A percentile compares a stretch with the other conserved stretches of the same genome.
phyloP scores from a whole-genome alignment of 1,284 basidiomycete species.

The Phylloboletellus chloephorus region DNA sequence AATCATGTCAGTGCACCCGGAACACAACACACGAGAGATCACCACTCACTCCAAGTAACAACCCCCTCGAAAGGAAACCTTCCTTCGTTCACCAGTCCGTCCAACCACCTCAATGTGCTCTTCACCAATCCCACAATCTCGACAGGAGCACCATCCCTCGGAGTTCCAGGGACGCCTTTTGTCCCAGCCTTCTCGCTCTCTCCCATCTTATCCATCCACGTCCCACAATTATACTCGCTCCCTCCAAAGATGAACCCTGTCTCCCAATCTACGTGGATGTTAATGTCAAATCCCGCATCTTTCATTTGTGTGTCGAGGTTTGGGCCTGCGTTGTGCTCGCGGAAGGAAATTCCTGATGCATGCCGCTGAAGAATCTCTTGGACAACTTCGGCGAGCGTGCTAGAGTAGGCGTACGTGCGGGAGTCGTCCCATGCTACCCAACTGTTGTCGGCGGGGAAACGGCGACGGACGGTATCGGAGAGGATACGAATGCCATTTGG shows the following conservation, averaged over 20 bases:
- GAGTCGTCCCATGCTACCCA: constrained; percentile 93
- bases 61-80: constrained; percentile 92
- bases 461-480: constrained; percentile 76
- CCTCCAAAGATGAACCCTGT: constrained; percentile 91
- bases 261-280: constrained; percentile 90
- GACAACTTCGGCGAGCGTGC: constrained; percentile 86
- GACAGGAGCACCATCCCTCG: constrained; percentile 91
- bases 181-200: constrained; percentile 88
- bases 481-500: constrained; percentile 83
- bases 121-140: constrained; percentile 94
- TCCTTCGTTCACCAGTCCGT: constrained; percentile 56
- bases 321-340: constrained; percentile 94
- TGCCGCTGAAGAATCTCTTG: constrained; percentile 97
- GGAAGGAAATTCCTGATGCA: constrained; percentile 87
- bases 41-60: constrained; percentile 66
- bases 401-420: constrained; percentile 75
- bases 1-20: constrained; percentile 8
- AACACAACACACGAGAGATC: background rate
- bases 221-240: constrained; percentile 79
- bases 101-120: constrained; percentile 89
- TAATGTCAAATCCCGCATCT: constrained; percentile 89
- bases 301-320: constrained; percentile 96
- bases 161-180: constrained; percentile 91
- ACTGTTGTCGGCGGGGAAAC: constrained; percentile 90
- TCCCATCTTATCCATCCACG: constrained; percentile 99